Base-by-base conservation (phyloP, 2,329 filamentous ascomycete species). In the Fusarium acutatum region DNA sequence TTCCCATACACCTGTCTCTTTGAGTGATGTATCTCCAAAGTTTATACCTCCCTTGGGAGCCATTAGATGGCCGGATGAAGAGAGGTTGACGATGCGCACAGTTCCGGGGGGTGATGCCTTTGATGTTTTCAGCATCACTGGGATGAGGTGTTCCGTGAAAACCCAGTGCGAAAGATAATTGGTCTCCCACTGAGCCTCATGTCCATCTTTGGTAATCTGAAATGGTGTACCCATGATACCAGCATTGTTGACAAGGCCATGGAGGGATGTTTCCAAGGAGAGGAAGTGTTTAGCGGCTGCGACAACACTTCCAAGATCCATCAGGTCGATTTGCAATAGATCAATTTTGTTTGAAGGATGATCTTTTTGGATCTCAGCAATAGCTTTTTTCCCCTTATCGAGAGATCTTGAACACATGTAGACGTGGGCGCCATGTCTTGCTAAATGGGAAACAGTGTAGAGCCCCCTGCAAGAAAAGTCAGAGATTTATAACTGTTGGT, bases 161-260 rank as follows among this genome's bases (percentile, higher is more conserved):
- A 74, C 60, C 72, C 72, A 75, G 8, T 75, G 73, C 0, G 70
- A 64, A 5, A 75, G 59, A 20, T 75, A 74, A 12, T 75, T 75
- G 0, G 73, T 75, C 10, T 74, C 64, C 71, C 71, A 75, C 9
- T 75, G 73, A 24, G 64, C 59, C 24, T 75, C 73, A 5, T 74
- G 62, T 0, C 53, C 60, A 5, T 75, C 71, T 4, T 69, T 49
- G 0, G 73, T 75, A 20, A 59, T 57, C 3, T 72, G 43, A 11
- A 64, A 67, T 0, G 73, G 68, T 0, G 73, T 67, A 6, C 64
- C 64, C 73, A 75, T 75, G 49, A 75, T 72, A 0, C 73, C 73
- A 1, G 73, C 73, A 5, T 72, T 75, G 24, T 74, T 72, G n/a
- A 75, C 37, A 3, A 75, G 68, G 3, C 68, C 61, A 3, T 75